Evolutionary conservation across 169 alveolate species (phyloP).

Genomic region (Plasmodium yoelii): DNA sequence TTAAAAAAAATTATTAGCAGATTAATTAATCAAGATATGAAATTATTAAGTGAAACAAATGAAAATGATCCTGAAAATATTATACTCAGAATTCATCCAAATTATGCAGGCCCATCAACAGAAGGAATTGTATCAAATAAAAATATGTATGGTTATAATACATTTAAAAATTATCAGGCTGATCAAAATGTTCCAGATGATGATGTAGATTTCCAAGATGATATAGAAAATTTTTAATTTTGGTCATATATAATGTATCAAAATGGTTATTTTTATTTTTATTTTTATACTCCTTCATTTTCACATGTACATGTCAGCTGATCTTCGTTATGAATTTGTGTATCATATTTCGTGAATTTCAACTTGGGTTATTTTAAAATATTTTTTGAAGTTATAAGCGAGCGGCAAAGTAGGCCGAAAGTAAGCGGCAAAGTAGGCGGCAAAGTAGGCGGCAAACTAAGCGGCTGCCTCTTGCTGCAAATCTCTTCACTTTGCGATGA

Average conservation of each 20-base stretch:
- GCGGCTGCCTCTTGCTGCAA: too few species aligned
- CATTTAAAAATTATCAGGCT: conserved; percentile 55
- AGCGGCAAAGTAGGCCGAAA: too few species aligned
- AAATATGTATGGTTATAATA: conserved; percentile 53
- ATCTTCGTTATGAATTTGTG: too few species aligned
- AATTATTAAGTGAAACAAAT: conserved; percentile 76
- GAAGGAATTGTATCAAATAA: conserved; percentile 41
- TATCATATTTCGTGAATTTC: too few species aligned
- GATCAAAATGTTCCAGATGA: conserved; percentile 32
- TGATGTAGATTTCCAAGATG: conserved; percentile 70
- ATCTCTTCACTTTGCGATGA: too few species aligned
- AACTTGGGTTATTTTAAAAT: too few species aligned
- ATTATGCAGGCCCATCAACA: conserved; percentile 76
- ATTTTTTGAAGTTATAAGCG: too few species aligned
- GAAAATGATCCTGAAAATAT: conserved; percentile 79
- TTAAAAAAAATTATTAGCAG: conserved; percentile 81
- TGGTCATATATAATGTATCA: neutral
- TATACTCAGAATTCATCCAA: conserved; percentile 84
- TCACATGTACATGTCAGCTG: too few species aligned
- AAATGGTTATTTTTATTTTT: neutral
- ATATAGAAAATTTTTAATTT: conserved; percentile 39
- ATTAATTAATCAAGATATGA: conserved; percentile 81
- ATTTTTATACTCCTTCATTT: too few species aligned
- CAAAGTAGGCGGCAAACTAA: too few species aligned
- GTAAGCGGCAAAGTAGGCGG: too few species aligned